Conservation (phyloP, 306 rosid genomes). For the Alnus rubra region DNA sequence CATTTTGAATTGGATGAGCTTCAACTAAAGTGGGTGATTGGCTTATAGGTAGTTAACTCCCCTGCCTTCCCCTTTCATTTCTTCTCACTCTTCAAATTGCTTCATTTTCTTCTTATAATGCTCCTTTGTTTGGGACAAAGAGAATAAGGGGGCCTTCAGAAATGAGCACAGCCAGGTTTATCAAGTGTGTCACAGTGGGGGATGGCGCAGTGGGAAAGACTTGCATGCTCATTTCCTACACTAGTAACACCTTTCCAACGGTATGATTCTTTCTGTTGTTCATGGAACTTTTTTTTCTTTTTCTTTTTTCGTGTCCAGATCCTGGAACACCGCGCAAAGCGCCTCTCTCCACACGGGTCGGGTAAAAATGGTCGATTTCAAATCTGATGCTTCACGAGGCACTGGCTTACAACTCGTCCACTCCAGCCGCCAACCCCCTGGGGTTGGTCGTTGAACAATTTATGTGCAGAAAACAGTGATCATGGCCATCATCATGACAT, state of each 20-base stretch:
- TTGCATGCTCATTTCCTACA: slow-evolving; percentile 32
- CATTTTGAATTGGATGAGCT: slow-evolving; percentile 25
- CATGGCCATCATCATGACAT: neutral
- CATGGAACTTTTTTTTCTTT: too few species aligned
- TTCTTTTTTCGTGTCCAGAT: too few species aligned
- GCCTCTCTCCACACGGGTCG: too few species aligned
- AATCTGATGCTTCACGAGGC: too few species aligned
- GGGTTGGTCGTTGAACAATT: neutral
- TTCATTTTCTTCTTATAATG: neutral
- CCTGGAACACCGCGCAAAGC: too few species aligned
- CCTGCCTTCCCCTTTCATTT: slow-evolving; percentile 12
- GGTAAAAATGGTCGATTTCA: too few species aligned
- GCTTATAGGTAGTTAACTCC: slow-evolving; percentile 40
- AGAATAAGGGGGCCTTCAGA: neutral
- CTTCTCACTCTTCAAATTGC: slow-evolving; percentile 3
- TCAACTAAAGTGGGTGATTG: slow-evolving; percentile 39
- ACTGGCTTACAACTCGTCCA: too few species aligned
- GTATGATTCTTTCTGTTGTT: neutral
- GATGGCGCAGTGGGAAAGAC: slow-evolving; percentile 34
- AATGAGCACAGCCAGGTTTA: slow-evolving; percentile 27
- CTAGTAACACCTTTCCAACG: slow-evolving; percentile 29
- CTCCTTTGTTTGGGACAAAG: neutral
- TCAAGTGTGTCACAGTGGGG: slow-evolving; percentile 31
- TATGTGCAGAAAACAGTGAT: neutral
- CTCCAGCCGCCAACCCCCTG: too few species aligned